phyloP scores from a whole-genome alignment of 208 protist genomes.

The Crithidia fasciculata region DNA sequence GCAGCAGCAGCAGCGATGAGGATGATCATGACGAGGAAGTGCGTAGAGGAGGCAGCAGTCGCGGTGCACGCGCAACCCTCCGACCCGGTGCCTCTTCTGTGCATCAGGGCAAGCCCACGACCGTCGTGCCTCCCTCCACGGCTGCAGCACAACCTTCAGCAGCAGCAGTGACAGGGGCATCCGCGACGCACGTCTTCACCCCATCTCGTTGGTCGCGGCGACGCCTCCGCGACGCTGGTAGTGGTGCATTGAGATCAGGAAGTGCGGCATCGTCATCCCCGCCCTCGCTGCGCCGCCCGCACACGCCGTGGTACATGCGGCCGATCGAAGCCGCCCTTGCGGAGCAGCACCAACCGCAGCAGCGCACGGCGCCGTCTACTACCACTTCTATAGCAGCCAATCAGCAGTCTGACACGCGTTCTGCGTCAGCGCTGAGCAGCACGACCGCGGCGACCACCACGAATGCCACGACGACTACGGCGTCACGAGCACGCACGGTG shows the following conservation, averaged over 20 bases:
- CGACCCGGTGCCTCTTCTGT: too few species aligned
- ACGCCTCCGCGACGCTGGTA: too few species aligned
- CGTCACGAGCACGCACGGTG: background rate
- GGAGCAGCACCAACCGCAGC: background rate
- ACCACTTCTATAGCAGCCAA: too few species aligned
- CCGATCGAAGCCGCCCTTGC: constrained; percentile 18
- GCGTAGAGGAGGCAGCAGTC: too few species aligned
- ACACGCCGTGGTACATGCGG: constrained; percentile 18
- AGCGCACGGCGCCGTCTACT: background rate
- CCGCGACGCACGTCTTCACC: constrained; percentile 13
- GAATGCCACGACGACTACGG: background rate
- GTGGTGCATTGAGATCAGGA: background rate
- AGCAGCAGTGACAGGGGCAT: too few species aligned
- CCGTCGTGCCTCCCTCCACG: too few species aligned
- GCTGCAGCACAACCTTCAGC: background rate
- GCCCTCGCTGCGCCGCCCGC: too few species aligned
- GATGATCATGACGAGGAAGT: background rate
- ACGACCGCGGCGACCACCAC: background rate
- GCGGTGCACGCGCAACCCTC: too few species aligned
- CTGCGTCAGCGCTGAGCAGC: constrained; percentile 9
- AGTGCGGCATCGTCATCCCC: background rate
- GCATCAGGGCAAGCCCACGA: too few species aligned
- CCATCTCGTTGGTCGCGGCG: constrained; percentile 20
- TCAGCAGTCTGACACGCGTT: background rate
- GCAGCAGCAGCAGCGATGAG: constrained; percentile 19